Evolutionary conservation across 1,284 basidiomycete species (phyloP), one percentile per base, ranked within the genome.

Genomic region (Cryptococcus sp.): DNA sequence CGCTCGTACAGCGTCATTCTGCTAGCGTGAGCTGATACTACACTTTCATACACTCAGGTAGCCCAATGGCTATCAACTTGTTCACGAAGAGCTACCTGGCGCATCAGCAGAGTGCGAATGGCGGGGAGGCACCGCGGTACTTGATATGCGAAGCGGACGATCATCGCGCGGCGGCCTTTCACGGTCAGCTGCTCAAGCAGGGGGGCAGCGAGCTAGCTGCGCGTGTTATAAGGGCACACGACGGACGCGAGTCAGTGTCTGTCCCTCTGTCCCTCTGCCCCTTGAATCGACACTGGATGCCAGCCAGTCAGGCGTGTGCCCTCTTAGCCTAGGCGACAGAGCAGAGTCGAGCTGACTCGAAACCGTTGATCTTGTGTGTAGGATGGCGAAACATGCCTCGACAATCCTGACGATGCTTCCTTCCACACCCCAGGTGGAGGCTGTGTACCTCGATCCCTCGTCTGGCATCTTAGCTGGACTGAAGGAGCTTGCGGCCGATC

Each of bases 321-420:
- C 42, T 15, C n/a, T 40, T 58, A 16, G 11, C 46, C 15, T 10
- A 19, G 6, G 20, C 7, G 22, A 38, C 7, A 27, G 44, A 44
- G 8, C 10, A 23, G 11, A 27, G 7, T 35, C 13, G 8, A 10
- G 31, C 31, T 35, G 31, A 35, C 7, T 35, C 2, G 5, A 8
- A 35, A 35, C 10, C 2, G 8, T 10, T 35, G 13, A 35, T 35
- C 6, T 6, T n/a, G 17, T 39, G 47, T 17, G 16, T 48, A 81
- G 80, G 42, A 78, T 81, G 25, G 77, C 78, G 0, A 66, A 65
- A n/a, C 56, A 66, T 4, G 78, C 79, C 10, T 69, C 75, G 0
- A 79, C 75, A 13, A 75, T 83, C 23, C 66, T 82, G 45, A 82
- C 82, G 3, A 81, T 81, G 79, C 69, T 83, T 1, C 82, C 82